phyloP scores from a whole-genome alignment of 495 filamentous ascomycete genomes.

The Articulospora tetracladia region DNA sequence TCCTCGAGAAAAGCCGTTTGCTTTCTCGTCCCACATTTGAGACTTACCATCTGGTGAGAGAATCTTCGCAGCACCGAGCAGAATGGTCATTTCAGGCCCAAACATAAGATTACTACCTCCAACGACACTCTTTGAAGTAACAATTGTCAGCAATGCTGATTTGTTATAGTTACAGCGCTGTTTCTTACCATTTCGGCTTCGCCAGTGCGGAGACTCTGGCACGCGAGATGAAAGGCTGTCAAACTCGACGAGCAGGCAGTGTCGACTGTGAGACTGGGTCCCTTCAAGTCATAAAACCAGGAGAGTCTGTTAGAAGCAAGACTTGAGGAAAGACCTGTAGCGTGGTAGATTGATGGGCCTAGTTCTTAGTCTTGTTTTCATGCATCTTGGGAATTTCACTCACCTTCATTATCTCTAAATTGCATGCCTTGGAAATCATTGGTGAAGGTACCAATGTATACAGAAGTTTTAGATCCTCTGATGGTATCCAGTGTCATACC shows the following conservation, averaged over 20 bases:
- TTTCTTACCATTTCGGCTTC: constrained; percentile 32
- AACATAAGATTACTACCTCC: background rate
- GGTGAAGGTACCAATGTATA: constrained; percentile 21
- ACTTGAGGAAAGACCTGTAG: constrained; percentile 24
- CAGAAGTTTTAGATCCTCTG: constrained; percentile 19
- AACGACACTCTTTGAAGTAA: background rate
- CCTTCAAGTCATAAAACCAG: constrained; percentile 42
- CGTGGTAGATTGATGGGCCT: constrained; percentile 12
- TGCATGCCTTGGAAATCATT: background rate
- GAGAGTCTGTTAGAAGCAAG: constrained; percentile 47
- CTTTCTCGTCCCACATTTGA: constrained; percentile 42
- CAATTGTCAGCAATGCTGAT: background rate
- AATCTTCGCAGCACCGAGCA: constrained; percentile 16
- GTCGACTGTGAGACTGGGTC: constrained; percentile 32
- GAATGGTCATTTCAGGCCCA: background rate
- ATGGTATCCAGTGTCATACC: constrained; percentile 32
- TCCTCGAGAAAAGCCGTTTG: constrained; percentile 48
- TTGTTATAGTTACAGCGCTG: background rate
- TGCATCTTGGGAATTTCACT: no score
- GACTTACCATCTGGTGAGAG: constrained; percentile 36
- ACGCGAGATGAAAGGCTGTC: constrained; percentile 44
- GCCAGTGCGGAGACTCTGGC: constrained; percentile 38
- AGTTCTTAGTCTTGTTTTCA: no score
- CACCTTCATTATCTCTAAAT: background rate
- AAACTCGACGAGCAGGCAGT: constrained; percentile 51